Evolutionary conservation across 177 flowering plant species (phyloP), one percentile per base, ranked within the genome.

Genomic region (Tripterygium wilfordii): DNA sequence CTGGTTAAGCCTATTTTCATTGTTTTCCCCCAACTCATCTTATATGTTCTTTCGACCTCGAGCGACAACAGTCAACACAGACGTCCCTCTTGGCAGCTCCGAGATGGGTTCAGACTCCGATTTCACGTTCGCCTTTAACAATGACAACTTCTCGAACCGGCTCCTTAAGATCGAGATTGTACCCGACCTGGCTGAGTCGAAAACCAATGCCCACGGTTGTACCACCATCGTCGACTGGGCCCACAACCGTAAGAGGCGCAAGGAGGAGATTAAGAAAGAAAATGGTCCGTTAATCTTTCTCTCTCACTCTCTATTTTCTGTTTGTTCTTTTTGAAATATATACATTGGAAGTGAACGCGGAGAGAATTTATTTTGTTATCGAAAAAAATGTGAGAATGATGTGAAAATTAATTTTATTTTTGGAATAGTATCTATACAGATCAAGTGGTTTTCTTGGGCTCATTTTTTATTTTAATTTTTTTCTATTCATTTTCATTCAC

Each of bases 71-170:
- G n/a, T n/a, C n/a, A n/a, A n/a, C n/a, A n/a, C n/a, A n/a, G n/a
- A n/a, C n/a, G n/a, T n/a, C n/a, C n/a, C n/a, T n/a, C n/a, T n/a
- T n/a, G n/a, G n/a, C n/a, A n/a, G n/a, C n/a, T n/a, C n/a, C n/a
- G n/a, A n/a, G n/a, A n/a, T n/a, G n/a, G 42, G 3, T 1, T 48
- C 64, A 9, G 71, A 60, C 15, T 33, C 61, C 4, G 65, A 69
- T 27, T 72, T 72, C 54, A 60, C 52, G 0, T 67, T 71, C 56
- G 76, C 74, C 0, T 72, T 72, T 59, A 57, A 72, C 60, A 66
- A 68, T 19, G 60, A 61, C 31, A 72, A 72, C 26, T 72, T 68
- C 60, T 72, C 77, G 24, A 74, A 72, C 48, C 64, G 74, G 18
- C 26, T 72, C 3, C 45, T 72, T 44, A 55, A 49, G 62, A 72